Base-by-base conservation (phyloP, 257 asterid species). In the Scutellaria minor region DNA sequence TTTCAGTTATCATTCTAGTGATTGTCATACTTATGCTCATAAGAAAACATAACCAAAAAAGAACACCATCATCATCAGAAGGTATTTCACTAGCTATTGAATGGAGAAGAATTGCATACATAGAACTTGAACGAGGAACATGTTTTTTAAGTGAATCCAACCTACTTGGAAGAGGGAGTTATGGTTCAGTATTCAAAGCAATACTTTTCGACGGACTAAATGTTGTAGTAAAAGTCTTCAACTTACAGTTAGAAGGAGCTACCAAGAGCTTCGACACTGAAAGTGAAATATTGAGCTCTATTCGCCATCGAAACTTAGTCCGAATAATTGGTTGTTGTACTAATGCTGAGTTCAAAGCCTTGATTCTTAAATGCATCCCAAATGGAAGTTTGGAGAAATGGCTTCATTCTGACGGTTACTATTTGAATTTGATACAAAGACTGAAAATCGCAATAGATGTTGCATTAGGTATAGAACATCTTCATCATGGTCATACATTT, bases 81-180 rank as follows among this genome's bases (percentile, higher is more conserved):
- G 18, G 18, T 18, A 18, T 47, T 14, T n/a, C 18, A 47, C n/a
- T 5, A 7, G 20, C 27, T 8, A 1, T 3, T n/a, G 12, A 50
- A 6, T 66, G 45, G 45, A 65, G 71, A 66, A 27, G 59, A 20
- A 7, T 65, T 46, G 47, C 58, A 6, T 47, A 47, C 14, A 6
- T 47, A 5, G 46, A 46, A 44, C 24, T 66, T 1, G 71, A 24
- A 4, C 59, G 59, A 12, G 59, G 59, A 27, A 66, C 71, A 13
- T 7, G n/a, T 27, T 47, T 8, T 48, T 66, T 66, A 5, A n/a
- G n/a, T 8, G 71, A 64, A 14, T 3, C 40, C 8, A 44, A 7
- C 54, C 35, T 64, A 18, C 69, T 64, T 6, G 69, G 69, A n/a
- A 66, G 59, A 66, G 71, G 71, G 27, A 47, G 71, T n/a, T 66